Conservation (phyloP, 257 asterid genomes). For the Solanum neorickii region DNA sequence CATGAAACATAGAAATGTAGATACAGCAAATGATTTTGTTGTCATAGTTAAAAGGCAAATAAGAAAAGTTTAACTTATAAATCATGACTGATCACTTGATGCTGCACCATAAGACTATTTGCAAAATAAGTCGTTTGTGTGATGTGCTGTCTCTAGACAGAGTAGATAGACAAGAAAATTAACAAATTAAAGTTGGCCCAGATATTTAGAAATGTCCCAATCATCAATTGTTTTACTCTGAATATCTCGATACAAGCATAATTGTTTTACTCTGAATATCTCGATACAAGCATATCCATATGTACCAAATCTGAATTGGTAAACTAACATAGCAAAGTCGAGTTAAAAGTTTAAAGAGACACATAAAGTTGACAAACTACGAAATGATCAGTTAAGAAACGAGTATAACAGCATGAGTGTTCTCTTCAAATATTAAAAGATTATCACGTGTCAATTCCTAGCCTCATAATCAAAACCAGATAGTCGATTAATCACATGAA, state of each 20-base stretch:
- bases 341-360: not conserved
- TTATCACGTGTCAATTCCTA: not conserved
- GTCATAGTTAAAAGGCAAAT: not conserved
- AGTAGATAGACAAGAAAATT: not conserved
- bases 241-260: not conserved
- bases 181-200: not conserved
- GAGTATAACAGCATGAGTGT: not conserved
- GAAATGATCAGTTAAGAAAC: not conserved
- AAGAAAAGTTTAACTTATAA: not conserved
- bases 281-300: not conserved
- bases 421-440: not conserved
- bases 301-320: not conserved
- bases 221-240: not conserved
- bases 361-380: not conserved
- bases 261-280: not conserved
- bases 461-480: not conserved
- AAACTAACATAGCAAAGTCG: not conserved
- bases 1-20: not conserved
- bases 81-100: not conserved
- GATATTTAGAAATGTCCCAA: not conserved
- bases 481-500: not conserved
- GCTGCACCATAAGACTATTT: not conserved
- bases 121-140: not conserved
- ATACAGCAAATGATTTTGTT: not conserved
- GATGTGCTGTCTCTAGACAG: not conserved